Base-by-base conservation (phyloP, 192 early-diverging fungal species). In the Backusella mclennaniae region DNA sequence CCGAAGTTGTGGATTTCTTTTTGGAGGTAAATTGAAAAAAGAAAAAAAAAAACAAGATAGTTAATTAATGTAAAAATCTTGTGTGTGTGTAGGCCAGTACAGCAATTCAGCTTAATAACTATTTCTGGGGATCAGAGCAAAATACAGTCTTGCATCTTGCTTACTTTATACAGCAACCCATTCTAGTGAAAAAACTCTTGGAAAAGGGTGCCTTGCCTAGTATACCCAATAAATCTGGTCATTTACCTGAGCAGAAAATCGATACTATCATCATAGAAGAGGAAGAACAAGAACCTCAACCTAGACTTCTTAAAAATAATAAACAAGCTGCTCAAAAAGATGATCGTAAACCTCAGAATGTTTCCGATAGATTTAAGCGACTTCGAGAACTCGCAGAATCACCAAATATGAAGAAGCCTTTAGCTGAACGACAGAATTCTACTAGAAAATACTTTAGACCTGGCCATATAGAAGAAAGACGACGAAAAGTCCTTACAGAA, bases 111-210 rank as follows among this genome's bases (percentile, higher is more conserved):
- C 41, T 77, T 9, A 77, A 77, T 66, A 63, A 70, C 1, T 73
- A 19, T 67, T 66, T 38, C 29, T 77, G 76, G 76, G 76, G 76
- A n/a, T 31, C 69, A 23, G 70, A 44, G 23, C 17, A 77, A 26
- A 77, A 77, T 49, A 77, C 76, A 14, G 44, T 23, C 12, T 23
- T 77, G n/a, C 76, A 77, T 63, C 52, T 77, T 33, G 76, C 76
- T 41, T 69, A 53, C 14, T 77, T 71, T 63, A 56, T 77, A 21
- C 38, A 68, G 26, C 69, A 77, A 36, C 21, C 23, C 15, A 14
- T 59, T 17, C 23, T 77, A 7, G 67, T 77, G 1, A 29, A 66
- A 66, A n/a, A 39, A 6, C 59, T 79, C 33, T 53, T 75, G 1
- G 52, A 59, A 15, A 31, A 71, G 35, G 78, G 78, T 12, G 78